Conservation (phyloP, 805 yeast species). For the Cyberlindnera galapagoensis region DNA sequence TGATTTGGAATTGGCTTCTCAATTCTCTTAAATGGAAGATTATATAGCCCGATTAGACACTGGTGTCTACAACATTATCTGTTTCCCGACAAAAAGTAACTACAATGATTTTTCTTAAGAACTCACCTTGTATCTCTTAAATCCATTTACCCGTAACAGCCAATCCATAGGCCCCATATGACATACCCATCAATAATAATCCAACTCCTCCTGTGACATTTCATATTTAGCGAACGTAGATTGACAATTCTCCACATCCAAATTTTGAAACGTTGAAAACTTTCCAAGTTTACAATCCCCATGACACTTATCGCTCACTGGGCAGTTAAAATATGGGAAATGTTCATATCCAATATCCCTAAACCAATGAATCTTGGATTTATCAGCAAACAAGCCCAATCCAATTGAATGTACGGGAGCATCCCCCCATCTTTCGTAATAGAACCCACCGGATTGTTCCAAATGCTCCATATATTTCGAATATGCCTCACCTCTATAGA, state of each 20-base stretch:
- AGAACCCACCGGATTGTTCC: slow-evolving; percentile 72
- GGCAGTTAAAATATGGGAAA: slow-evolving; percentile 72
- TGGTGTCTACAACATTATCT: too few relatives aligned
- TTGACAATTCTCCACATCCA: slow-evolving; percentile 69
- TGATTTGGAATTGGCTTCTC: slow-evolving; percentile 39
- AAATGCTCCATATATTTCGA: slow-evolving; percentile 53
- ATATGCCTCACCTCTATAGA: slow-evolving; percentile 65
- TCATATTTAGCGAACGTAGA: slow-evolving; percentile 57
- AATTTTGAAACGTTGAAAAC: slow-evolving; percentile 44
- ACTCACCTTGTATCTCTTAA: too few relatives aligned
- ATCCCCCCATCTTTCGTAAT: slow-evolving; percentile 92
- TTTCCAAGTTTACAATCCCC: slow-evolving; percentile 46
- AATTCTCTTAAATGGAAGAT: slow-evolving; percentile 9
- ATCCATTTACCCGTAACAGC: too few relatives aligned
- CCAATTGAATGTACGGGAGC: slow-evolving; percentile 87
- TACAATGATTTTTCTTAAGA: too few relatives aligned
- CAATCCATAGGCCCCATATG: too few relatives aligned
- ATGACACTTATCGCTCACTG: slow-evolving; percentile 45
- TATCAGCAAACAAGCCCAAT: slow-evolving; percentile 63
- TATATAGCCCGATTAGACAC: too few relatives aligned
- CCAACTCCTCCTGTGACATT: slow-evolving; percentile 27
- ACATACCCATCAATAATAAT: slow-evolving; percentile 14
- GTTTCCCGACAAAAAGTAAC: too few relatives aligned
- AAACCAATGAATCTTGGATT: slow-evolving; percentile 73
- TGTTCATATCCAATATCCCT: slow-evolving; percentile 77